A percentile compares a stretch with the other conserved stretches of the same genome.
These are phyloP conservation scores for Craspedostauros australis DNA, from an alignment of 108 stramenopile species.

Conservation along the genomic window DNA sequence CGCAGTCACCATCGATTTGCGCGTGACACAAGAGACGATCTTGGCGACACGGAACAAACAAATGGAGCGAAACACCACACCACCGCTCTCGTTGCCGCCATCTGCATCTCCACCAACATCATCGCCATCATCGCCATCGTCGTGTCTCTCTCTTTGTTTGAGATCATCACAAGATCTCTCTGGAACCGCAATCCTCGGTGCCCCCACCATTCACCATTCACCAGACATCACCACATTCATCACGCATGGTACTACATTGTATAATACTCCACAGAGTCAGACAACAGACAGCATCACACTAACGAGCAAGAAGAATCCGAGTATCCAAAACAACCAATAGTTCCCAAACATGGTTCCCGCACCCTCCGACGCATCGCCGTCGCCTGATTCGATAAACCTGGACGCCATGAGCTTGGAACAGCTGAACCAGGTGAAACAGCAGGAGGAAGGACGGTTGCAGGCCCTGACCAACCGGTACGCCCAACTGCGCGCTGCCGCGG, in stretches of 20 bases:
- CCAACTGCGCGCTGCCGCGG: constrained; percentile 71
- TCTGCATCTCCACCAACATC: not conserved
- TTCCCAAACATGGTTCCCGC: too few species aligned
- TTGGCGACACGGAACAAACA: too few species aligned
- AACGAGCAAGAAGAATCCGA: not conserved
- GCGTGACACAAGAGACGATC: too few species aligned
- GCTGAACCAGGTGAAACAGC: constrained; percentile 66
- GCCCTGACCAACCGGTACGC: constrained; percentile 58
- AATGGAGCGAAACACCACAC: too few species aligned
- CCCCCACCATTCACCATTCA: not conserved
- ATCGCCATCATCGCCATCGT: not conserved
- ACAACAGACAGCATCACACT: not conserved
- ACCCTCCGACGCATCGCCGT: too few species aligned
- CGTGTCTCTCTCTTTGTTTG: not conserved
- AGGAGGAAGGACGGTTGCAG: constrained; percentile 70
- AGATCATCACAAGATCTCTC: not conserved
- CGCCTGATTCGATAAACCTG: constrained; percentile 56
- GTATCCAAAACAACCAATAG: too few species aligned
- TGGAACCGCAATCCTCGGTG: not conserved
- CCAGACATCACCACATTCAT: too few species aligned
- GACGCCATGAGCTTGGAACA: constrained; percentile 78
- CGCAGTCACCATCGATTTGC: too few species aligned
- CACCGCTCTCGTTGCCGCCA: constrained; percentile 2
- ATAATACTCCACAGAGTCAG: not conserved
- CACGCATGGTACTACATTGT: too few species aligned